Evolutionary conservation across 495 filamentous ascomycete species (phyloP).

Genomic region (Podospora fimiseda): DNA sequence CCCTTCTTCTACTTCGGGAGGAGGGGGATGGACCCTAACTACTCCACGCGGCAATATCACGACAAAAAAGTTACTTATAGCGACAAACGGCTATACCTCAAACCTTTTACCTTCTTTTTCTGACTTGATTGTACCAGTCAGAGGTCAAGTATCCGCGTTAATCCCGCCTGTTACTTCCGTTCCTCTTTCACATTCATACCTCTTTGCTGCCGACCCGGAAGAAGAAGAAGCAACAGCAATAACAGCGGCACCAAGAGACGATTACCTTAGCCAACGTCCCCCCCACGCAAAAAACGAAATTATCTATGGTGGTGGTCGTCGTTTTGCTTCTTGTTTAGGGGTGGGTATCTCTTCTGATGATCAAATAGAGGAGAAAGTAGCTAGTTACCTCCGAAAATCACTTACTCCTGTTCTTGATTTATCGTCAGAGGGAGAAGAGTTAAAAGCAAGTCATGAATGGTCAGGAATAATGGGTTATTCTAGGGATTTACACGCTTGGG

Average conservation of each 20-base stretch:
- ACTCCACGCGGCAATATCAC: conserved; percentile 58
- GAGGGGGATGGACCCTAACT: conserved; percentile 44
- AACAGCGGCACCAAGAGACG: conserved; percentile 34
- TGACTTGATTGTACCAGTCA: conserved; percentile 68
- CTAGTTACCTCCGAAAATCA: conserved; percentile 29
- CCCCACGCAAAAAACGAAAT: conserved; percentile 55
- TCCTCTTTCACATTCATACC: conserved; percentile 47
- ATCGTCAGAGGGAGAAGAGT: conserved; percentile 36
- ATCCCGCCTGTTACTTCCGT: conserved; percentile 37
- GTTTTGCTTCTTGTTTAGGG: conserved; percentile 35
- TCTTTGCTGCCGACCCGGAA: conserved; percentile 46
- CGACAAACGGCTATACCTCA: conserved; percentile 73
- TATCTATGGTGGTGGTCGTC: conserved; percentile 34
- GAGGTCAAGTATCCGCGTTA: conserved; percentile 67
- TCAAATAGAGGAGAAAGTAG: conserved; percentile 54
- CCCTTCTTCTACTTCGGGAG: background rate
- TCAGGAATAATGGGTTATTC: conserved; percentile 79
- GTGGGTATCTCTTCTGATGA: conserved; percentile 54
- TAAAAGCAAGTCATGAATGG: conserved; percentile 61
- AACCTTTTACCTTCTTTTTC: conserved; percentile 62
- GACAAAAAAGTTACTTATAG: conserved; percentile 58
- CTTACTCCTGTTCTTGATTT: conserved; percentile 29
- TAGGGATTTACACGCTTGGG: conserved; percentile 63
- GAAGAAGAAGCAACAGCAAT: conserved; percentile 10
- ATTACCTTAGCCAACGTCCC: conserved; percentile 72